Evolutionary conservation across 2,329 filamentous ascomycete species (phyloP), one percentile per base, ranked within the genome.

Genomic region (Leptosphaerulina australis): DNA sequence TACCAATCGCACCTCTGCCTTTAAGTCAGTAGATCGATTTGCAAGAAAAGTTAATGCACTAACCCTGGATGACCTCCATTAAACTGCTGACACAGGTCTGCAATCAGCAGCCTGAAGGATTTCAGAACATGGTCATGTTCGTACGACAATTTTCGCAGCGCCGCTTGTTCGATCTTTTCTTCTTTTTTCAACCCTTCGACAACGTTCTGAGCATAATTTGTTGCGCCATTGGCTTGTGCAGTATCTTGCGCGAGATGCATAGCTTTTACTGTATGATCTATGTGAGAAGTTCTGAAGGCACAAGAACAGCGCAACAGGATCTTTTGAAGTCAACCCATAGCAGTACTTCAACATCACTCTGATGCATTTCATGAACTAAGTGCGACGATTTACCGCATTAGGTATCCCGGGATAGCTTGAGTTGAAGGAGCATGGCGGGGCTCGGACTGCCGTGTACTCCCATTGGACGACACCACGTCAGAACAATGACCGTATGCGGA

Each of bases 1-100:
- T 84, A 29, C 82, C 81, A 68, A 84, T 83, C n/a, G 82, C 81
- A 45, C 77, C 77, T 50, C 79, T 80, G 31, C 9, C 10, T 1
- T 2, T 28, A 2, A 18, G 12, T 60, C 35, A 61, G 55, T 28
- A 18, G 15, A 5, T 14, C 30, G 11, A 5, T 10, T n/a, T 21
- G 10, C 11, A 24, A 6, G 9, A 12, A 15, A 31, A 3, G 6
- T 2, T 15, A 10, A 8, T 6, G 30, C 36, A 41, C 77, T 59
- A 74, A 85, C 81, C 85, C 86, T 14, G 85, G 86, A 63, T 88
- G 86, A 0, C 86, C 86, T 26, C 85, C 85, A 55, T 83, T 83
- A 70, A 87, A 89, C 57, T 88, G 85, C 66, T 88, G 80, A 61
- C 85, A 88, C 3, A 89, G 71, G 64, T 89, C 86, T 34, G 86